phyloP scores from a whole-genome alignment of 345 rosid genomes.

The Eucalyptus viminalis region DNA sequence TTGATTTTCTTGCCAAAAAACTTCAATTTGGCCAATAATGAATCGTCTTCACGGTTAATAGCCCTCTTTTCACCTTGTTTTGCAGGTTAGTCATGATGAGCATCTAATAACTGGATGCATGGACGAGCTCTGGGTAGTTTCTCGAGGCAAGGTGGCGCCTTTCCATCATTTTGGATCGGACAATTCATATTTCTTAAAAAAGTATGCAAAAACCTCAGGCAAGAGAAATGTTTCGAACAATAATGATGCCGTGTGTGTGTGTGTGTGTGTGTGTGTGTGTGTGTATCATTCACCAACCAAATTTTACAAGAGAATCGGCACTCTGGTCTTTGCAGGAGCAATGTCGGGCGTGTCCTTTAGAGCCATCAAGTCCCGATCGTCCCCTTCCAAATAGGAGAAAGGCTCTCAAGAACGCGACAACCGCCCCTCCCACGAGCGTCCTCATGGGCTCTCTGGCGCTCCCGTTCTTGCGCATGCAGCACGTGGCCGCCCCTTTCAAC shows the following conservation, averaged over 20 bases:
- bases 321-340: constrained; percentile 1
- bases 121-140: background rate
- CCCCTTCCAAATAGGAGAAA: constrained; percentile 22
- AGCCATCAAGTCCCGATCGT: constrained; percentile 36
- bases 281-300: background rate
- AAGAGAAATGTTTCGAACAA: background rate
- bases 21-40: background rate
- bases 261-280: accelerated
- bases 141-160: background rate
- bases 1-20: background rate
- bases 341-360: constrained; percentile 36
- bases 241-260: background rate
- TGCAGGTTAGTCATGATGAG: background rate
- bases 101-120: background rate
- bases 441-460: constrained; percentile 65
- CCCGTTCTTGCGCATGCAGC: constrained; percentile 67
- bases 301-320: background rate
- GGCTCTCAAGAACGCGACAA: constrained; percentile 66
- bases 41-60: background rate
- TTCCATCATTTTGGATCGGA: background rate
- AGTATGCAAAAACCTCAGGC: background rate
- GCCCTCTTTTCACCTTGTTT: background rate
- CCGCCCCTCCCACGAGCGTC: constrained; percentile 47
- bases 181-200: background rate
- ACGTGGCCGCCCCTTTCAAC: constrained; percentile 41